These are phyloP conservation scores for Gloeophyllum trabeum DNA, from an alignment of 768 basidiomycete genomes.

Conservation along the genomic window DNA sequence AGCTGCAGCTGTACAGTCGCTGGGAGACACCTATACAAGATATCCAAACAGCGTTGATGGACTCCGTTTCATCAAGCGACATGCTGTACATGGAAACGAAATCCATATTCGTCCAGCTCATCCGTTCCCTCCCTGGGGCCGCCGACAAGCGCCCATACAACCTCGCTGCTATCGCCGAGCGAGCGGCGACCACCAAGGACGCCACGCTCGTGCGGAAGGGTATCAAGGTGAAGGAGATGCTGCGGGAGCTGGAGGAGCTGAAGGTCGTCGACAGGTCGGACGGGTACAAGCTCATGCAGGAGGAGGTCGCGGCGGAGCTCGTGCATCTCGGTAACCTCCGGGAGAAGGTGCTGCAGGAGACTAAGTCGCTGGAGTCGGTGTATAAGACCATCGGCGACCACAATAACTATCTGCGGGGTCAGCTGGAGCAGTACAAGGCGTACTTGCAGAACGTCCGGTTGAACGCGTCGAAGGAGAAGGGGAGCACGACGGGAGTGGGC, in stretches of 20 bases:
- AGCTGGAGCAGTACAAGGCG: constrained; percentile 99
- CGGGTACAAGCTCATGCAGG: constrained; percentile 91
- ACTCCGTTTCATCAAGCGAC: constrained; percentile 93
- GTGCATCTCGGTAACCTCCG: constrained; percentile 92
- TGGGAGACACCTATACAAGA: constrained; percentile 99
- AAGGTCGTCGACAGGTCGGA: constrained; percentile 77
- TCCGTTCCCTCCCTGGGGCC: constrained; percentile 84
- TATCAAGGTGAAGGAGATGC: constrained; percentile 99
- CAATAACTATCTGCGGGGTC: constrained; percentile 92
- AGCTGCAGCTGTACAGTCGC: constrained; percentile 86
- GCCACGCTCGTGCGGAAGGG: constrained; percentile 91
- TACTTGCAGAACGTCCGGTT: constrained; percentile 96
- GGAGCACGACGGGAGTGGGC: constrained; percentile 78
- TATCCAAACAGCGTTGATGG: constrained; percentile 92
- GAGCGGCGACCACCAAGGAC: constrained; percentile 96
- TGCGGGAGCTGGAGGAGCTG: constrained; percentile 87
- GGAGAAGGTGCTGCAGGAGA: constrained; percentile 92
- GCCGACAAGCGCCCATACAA: constrained; percentile 85
- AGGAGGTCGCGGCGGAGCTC: constrained; percentile 92
- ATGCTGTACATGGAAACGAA: constrained; percentile 99
- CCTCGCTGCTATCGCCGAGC: constrained; percentile 80
- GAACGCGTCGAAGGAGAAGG: constrained; percentile 83
- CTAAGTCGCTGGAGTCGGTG: constrained; percentile 86
- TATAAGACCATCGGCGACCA: constrained; percentile 99
- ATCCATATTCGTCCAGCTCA: constrained; percentile 95